phyloP scores from a whole-genome alignment of 371 early-diverging fungal species.

The Dinochytrium kinnereticum region DNA sequence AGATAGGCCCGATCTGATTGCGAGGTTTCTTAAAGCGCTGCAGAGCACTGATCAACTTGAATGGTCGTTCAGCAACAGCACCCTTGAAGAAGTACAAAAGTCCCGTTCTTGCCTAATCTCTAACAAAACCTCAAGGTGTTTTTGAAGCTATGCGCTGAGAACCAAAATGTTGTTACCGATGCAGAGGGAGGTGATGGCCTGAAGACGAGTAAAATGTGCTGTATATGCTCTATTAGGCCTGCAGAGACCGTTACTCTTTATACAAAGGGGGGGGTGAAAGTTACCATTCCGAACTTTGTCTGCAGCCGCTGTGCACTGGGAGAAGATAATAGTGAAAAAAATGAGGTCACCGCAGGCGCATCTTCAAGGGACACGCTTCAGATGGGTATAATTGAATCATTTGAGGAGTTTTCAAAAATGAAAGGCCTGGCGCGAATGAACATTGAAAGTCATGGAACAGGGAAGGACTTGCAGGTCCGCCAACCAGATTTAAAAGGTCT shows the following conservation, averaged over 20 bases:
- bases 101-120: neutral
- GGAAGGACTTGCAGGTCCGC: too few species aligned
- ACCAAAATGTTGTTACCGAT: conserved; percentile 32
- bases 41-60: conserved; percentile 27
- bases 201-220: neutral
- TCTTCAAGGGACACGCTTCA: too few species aligned
- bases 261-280: conserved; percentile 27
- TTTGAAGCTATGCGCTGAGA: conserved; percentile 37
- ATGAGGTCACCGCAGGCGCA: neutral
- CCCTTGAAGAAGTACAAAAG: conserved; percentile 34
- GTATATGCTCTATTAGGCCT: conserved; percentile 28
- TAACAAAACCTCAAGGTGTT: conserved; percentile 21
- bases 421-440: conserved; percentile 14
- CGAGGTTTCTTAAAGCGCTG: conserved; percentile 32
- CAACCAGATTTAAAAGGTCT: neutral
- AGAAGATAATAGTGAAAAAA: neutral
- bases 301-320: conserved; percentile 34
- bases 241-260: conserved; percentile 34
- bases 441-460: neutral
- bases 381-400: neutral
- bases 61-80: conserved; percentile 41
- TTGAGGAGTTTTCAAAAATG: conserved; percentile 8
- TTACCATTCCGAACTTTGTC: conserved; percentile 34
- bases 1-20: conserved; percentile 17
- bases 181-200: neutral